Evolutionary conservation across 2,329 filamentous ascomycete species (phyloP).

Genomic region (Teratosphaeria epicoccoides): DNA sequence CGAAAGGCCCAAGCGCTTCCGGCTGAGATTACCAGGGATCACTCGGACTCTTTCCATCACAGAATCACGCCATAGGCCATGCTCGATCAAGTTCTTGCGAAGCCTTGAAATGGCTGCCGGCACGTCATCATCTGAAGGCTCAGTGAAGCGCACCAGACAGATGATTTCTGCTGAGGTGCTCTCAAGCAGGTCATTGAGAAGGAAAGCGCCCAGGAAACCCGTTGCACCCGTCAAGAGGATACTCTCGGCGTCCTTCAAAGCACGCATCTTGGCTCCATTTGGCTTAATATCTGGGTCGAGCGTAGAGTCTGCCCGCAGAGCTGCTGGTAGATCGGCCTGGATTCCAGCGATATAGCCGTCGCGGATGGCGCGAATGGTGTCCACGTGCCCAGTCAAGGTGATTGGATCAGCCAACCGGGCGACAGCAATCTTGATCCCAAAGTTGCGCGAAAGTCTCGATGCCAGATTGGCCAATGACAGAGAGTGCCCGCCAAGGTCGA

Average conservation of each 20-base stretch:
- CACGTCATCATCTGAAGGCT: slow-evolving; percentile 53
- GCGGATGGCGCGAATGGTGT: slow-evolving; percentile 58
- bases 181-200: slow-evolving; percentile 58
- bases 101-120: slow-evolving; percentile 61
- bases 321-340: slow-evolving; percentile 62
- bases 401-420: slow-evolving; percentile 59
- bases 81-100: slow-evolving; percentile 64
- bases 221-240: slow-evolving; percentile 66
- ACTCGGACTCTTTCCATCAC: slow-evolving; percentile 71
- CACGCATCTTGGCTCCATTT: slow-evolving; percentile 39
- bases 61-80: slow-evolving; percentile 65
- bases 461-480: slow-evolving; percentile 66
- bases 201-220: slow-evolving; percentile 65
- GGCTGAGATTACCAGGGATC: slow-evolving; percentile 60
- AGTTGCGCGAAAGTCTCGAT: slow-evolving; percentile 56
- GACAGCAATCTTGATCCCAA: slow-evolving; percentile 63
- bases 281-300: slow-evolving; percentile 61
- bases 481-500: slow-evolving; percentile 71
- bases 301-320: slow-evolving; percentile 55
- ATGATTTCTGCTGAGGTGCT: slow-evolving; percentile 58
- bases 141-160: slow-evolving; percentile 62
- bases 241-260: slow-evolving; percentile 55
- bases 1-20: slow-evolving; percentile 57
- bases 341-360: slow-evolving; percentile 65
- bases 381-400: slow-evolving; percentile 61